Conservation (phyloP, 495 filamentous ascomycete species). For the Aspergillus leporis region DNA sequence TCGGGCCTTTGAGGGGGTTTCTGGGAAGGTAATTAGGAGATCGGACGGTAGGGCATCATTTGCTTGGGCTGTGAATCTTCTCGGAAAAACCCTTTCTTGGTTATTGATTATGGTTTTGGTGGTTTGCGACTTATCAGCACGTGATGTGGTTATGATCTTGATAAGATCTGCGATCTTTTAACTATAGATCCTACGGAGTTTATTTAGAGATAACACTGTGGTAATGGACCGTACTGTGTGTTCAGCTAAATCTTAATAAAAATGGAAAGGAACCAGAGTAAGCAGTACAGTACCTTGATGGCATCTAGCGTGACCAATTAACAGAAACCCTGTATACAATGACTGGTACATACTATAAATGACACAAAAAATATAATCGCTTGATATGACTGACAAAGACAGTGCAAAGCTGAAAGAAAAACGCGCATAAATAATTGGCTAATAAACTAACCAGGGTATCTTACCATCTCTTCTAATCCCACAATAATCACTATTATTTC, state of each 20-base stretch:
- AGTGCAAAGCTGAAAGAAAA: neutral
- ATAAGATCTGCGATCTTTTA: slow-evolving; percentile 11
- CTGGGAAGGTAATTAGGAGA: neutral
- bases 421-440: neutral
- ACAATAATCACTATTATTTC: neutral
- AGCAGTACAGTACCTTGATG: too few species aligned
- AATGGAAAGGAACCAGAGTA: too few species aligned
- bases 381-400: neutral
- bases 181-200: too few species aligned
- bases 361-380: neutral
- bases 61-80: slow-evolving; percentile 13
- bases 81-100: neutral
- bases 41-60: neutral
- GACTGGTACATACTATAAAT: neutral
- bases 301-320: too few species aligned
- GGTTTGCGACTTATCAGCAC: slow-evolving; percentile 20
- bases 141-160: slow-evolving; percentile 11
- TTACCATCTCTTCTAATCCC: slow-evolving; percentile 1
- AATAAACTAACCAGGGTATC: slow-evolving; percentile 16
- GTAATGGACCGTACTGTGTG: too few species aligned
- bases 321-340: too few species aligned
- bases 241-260: too few species aligned
- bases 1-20: neutral
- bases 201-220: too few species aligned
- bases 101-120: neutral